Conservation (phyloP, 805 yeast genomes). For the Tetrapisispora fleetii region DNA sequence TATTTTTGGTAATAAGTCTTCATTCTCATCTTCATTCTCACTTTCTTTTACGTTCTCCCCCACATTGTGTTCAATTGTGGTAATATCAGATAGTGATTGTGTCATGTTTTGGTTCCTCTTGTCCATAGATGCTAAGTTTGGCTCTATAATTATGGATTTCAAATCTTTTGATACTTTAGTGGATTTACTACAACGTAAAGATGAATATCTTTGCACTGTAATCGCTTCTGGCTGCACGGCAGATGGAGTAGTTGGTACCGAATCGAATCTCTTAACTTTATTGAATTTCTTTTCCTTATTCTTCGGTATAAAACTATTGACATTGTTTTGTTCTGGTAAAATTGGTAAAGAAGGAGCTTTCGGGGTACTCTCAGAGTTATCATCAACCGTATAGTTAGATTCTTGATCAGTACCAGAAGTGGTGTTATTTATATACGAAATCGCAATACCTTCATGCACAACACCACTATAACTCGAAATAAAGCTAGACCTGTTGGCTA, state of each 20-base stretch:
- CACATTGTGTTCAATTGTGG: background rate
- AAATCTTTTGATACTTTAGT: background rate
- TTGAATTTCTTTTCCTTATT: background rate
- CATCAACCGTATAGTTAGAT: background rate
- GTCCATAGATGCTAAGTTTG: background rate
- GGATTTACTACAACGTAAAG: background rate
- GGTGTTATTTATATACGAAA: constrained; percentile 15
- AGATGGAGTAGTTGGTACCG: constrained; percentile 1
- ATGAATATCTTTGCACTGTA: background rate
- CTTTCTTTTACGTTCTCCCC: background rate
- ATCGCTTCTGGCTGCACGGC: background rate
- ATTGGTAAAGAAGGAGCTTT: constrained; percentile 9
- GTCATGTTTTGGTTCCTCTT: too few relatives aligned
- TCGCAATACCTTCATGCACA: constrained; percentile 26
- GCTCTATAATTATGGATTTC: background rate
- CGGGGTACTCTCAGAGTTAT: background rate
- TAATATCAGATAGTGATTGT: too few relatives aligned
- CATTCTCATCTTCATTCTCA: background rate
- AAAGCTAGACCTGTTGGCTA: constrained; percentile 16
- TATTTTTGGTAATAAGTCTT: background rate
- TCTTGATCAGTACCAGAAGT: background rate
- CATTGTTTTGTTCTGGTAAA: constrained; percentile 9
- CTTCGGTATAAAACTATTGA: background rate
- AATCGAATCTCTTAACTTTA: background rate
- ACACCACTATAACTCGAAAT: constrained; percentile 27